These are phyloP conservation scores for Ambrosiella xylebori DNA, from an alignment of 2,329 filamentous ascomycete genomes.

Conservation along the genomic window DNA sequence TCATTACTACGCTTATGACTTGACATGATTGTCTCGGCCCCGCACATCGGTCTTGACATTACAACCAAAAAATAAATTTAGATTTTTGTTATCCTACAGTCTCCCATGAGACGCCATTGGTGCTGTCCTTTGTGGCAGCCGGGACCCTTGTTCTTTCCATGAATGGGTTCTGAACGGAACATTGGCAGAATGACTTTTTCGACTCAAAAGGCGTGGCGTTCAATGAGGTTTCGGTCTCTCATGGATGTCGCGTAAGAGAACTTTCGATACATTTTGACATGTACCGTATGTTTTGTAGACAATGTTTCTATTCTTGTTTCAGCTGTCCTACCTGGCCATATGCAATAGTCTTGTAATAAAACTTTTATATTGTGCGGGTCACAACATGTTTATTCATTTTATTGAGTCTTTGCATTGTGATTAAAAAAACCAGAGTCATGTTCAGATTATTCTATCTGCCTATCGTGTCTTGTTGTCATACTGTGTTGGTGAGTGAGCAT, in stretches of 20 bases:
- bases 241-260: slow-evolving; percentile 27
- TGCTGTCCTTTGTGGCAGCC: slow-evolving; percentile 47
- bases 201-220: slow-evolving; percentile 9
- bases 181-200: slow-evolving; percentile 39
- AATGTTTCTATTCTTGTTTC: no score
- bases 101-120: slow-evolving; percentile 33
- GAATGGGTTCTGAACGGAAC: slow-evolving; percentile 52
- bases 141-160: slow-evolving; percentile 35
- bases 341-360: no score
- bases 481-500: background rate
- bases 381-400: no score
- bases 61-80: no score
- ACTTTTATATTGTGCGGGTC: no score
- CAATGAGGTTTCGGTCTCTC: slow-evolving; percentile 16
- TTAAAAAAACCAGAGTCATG: no score
- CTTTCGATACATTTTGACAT: slow-evolving; percentile 20
- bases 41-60: background rate
- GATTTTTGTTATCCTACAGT: background rate
- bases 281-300: background rate
- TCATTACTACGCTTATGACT: background rate
- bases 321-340: no score
- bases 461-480: no score
- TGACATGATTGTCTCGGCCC: background rate
- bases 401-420: no score
- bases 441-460: no score